A percentile compares a stretch with the other conserved stretches of the same genome.
These are phyloP conservation scores for Venturia asperata DNA, from an alignment of 2,329 filamentous ascomycete species.

Conservation along the genomic window DNA sequence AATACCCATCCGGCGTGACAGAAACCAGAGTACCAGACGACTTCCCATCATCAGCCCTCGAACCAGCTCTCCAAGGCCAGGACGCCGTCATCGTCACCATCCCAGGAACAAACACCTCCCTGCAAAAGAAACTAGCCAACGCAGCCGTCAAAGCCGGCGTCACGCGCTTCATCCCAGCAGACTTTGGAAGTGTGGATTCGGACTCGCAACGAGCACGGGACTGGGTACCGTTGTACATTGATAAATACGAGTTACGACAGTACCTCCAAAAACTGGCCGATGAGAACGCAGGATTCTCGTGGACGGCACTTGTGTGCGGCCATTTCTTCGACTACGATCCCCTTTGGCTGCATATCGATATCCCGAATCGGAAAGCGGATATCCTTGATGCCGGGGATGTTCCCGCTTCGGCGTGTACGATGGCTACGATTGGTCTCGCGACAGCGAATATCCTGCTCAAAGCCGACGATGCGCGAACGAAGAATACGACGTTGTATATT, in stretches of 20 bases:
- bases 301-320: slow-evolving; percentile 16
- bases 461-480: slow-evolving; percentile 6
- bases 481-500: slow-evolving; percentile 15
- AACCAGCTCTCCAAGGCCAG: slow-evolving; percentile 22
- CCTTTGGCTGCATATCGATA: slow-evolving; percentile 12
- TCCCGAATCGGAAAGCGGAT: not conserved
- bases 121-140: slow-evolving; percentile 13
- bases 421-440: slow-evolving; percentile 4
- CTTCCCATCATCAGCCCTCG: slow-evolving; percentile 1
- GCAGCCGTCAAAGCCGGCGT: slow-evolving; percentile 18
- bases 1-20: slow-evolving; percentile 23
- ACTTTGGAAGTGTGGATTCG: slow-evolving; percentile 17
- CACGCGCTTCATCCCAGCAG: slow-evolving; percentile 20
- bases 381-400: slow-evolving; percentile 15
- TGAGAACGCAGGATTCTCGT: not conserved
- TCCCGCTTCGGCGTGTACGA: not conserved
- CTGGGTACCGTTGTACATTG: slow-evolving; percentile 15
- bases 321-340: slow-evolving; percentile 18
- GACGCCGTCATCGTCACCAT: slow-evolving; percentile 19
- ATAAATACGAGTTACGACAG: slow-evolving; percentile 11
- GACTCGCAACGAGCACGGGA: slow-evolving; percentile 9
- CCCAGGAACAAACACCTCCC: slow-evolving; percentile 9
- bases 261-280: slow-evolving; percentile 7
- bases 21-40: slow-evolving; percentile 12
- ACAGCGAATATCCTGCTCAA: not conserved